Conservation (phyloP, 228 moss, liverwort and hornwort genomes). For the Sphagnum magellanicum region DNA sequence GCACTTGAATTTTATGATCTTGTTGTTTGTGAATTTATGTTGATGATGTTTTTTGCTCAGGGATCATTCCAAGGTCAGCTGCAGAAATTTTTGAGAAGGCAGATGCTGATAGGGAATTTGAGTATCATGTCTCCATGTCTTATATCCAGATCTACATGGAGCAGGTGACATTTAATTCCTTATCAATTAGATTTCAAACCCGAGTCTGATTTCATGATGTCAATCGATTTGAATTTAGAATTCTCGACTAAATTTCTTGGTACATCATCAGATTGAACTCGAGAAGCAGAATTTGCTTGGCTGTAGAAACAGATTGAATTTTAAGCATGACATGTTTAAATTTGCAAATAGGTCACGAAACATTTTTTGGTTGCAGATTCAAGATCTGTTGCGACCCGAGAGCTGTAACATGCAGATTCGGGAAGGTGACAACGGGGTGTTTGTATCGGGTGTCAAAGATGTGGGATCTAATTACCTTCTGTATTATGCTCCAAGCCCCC, state of each 20-base stretch:
- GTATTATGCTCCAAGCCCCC: too few species aligned
- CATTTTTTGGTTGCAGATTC: constrained; percentile 40
- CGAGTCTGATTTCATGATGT: too few species aligned
- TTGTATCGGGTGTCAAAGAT: constrained; percentile 77
- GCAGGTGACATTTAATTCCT: constrained; percentile 33
- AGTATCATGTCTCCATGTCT: constrained; percentile 83
- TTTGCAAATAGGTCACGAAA: too few species aligned
- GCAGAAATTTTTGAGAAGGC: constrained; percentile 78
- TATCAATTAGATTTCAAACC: too few species aligned
- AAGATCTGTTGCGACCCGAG: constrained; percentile 80
- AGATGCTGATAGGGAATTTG: constrained; percentile 41
- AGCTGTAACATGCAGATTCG: constrained; percentile 87
- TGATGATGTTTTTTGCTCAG: constrained; percentile 16
- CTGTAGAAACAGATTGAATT: too few species aligned
- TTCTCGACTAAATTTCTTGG: neutral
- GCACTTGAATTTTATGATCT: too few species aligned
- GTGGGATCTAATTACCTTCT: constrained; percentile 7
- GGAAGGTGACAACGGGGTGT: constrained; percentile 73
- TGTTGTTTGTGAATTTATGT: neutral
- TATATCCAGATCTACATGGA: constrained; percentile 97
- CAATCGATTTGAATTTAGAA: neutral
- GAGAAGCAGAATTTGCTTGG: too few species aligned
- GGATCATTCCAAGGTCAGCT: constrained; percentile 79
- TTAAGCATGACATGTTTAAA: too few species aligned
- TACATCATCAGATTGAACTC: too few species aligned